phyloP scores from a whole-genome alignment of 495 filamentous ascomycete species.

The Cenococcum geophilum region DNA sequence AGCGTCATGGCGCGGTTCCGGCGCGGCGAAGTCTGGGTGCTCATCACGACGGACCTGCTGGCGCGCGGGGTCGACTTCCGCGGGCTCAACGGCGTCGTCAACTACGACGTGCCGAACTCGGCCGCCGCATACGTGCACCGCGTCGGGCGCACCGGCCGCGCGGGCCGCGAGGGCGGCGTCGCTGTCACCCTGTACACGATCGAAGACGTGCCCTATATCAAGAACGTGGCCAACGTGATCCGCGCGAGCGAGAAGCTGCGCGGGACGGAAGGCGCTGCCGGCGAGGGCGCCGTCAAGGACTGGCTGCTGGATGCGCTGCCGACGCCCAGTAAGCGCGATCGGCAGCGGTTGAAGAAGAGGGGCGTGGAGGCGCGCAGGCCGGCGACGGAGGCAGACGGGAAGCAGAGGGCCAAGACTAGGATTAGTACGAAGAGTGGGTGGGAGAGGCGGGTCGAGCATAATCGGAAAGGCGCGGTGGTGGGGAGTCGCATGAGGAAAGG shows the following conservation, averaged over 20 bases:
- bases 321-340: slow-evolving; percentile 70
- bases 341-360: slow-evolving; percentile 70
- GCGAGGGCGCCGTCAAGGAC: slow-evolving; percentile 55
- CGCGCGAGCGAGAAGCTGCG: slow-evolving; percentile 63
- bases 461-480: slow-evolving; percentile 62
- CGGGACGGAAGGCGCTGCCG: slow-evolving; percentile 37
- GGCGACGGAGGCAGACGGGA: slow-evolving; percentile 37
- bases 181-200: slow-evolving; percentile 92
- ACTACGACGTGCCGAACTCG: slow-evolving; percentile 91
- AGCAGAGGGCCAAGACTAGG: slow-evolving; percentile 45
- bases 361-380: slow-evolving; percentile 71
- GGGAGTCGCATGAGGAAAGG: slow-evolving; percentile 61
- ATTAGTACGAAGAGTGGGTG: slow-evolving; percentile 93
- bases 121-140: slow-evolving; percentile 88
- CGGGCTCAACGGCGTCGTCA: slow-evolving; percentile 87
- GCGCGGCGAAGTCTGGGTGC: slow-evolving; percentile 87
- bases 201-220: slow-evolving; percentile 85
- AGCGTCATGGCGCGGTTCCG: slow-evolving; percentile 84
- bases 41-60: slow-evolving; percentile 90
- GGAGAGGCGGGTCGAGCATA: slow-evolving; percentile 73
- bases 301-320: slow-evolving; percentile 90
- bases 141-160: slow-evolving; percentile 83
- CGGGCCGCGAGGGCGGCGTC: slow-evolving; percentile 81
- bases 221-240: slow-evolving; percentile 89
- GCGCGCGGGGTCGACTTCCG: slow-evolving; percentile 88